phyloP scores from a whole-genome alignment of 2,329 filamentous ascomycete species.

The Microsporum ferrugineum region DNA sequence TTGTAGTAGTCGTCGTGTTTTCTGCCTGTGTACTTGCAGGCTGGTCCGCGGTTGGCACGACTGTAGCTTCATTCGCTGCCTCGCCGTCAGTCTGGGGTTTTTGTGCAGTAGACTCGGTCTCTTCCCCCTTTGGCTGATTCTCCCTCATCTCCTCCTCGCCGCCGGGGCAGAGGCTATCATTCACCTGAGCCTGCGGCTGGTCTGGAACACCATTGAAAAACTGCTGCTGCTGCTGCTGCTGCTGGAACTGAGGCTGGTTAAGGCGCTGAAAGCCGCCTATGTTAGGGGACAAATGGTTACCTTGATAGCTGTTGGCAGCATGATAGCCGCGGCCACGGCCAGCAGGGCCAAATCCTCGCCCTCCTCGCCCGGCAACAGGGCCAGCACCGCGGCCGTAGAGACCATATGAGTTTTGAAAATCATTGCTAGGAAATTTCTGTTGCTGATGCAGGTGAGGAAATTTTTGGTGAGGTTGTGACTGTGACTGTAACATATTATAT shows the following conservation, averaged over 20 bases:
- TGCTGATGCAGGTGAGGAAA: slow-evolving; percentile 51
- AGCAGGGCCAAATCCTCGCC: slow-evolving; percentile 45
- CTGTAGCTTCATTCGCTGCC: background rate
- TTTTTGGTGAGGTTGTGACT: slow-evolving; percentile 69
- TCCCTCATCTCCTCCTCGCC: slow-evolving; percentile 26
- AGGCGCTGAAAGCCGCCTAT: slow-evolving; percentile 23
- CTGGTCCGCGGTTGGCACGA: background rate
- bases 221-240: slow-evolving; percentile 11
- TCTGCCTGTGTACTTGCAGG: background rate
- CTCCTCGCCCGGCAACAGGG: slow-evolving; percentile 40
- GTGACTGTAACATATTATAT: slow-evolving; percentile 61
- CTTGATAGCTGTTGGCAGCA: slow-evolving; percentile 22
- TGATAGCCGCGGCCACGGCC: slow-evolving; percentile 30
- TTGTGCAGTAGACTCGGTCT: background rate
- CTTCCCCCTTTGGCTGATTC: slow-evolving; percentile 15
- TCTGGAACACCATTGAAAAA: background rate
- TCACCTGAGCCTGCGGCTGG: background rate
- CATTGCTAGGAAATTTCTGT: slow-evolving; percentile 48
- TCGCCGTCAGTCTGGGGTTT: background rate
- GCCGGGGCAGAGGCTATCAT: slow-evolving; percentile 26
- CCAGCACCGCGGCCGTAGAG: slow-evolving; percentile 54
- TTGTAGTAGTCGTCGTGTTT: background rate
- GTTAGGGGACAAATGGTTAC: slow-evolving; percentile 28
- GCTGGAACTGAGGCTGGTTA: slow-evolving; percentile 21
- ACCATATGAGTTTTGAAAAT: slow-evolving; percentile 62